Base-by-base conservation (phyloP, 345 rosid genomes). In the Hibiscus syriacus region DNA sequence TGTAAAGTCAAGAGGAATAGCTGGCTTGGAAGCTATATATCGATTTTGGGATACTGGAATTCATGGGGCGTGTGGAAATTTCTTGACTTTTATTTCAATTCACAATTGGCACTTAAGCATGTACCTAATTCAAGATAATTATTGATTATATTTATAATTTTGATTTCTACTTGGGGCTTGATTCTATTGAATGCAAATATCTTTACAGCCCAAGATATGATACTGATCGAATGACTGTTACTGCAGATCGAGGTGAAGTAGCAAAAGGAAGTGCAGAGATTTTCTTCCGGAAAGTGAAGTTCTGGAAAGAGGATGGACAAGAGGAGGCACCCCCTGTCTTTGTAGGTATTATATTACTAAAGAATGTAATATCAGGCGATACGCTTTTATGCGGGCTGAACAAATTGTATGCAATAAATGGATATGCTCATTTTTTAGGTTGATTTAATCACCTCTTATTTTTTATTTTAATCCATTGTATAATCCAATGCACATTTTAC, bases 291-390 rank as follows among this genome's bases (percentile, higher is more conserved):
- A 94, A 94, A 81, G 99, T 91, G 49, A 91, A 94, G 90, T 94
- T 94, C 66, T 94, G 99, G 99, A 94, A 88, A 69, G 98, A 88
- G 17, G 99, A 94, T 69, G 99, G 87, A 11, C 85, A 89, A 72
- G 93, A 89, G 61, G 98, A 91, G 79, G 96, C 98, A 10, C 97
- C 98, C 39, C 98, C 98, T 85, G 92, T 94, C 84, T 94, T 94
- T 92, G 98, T 92, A 87, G 91, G 98, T 90, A 87, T 82, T 83
- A 71, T 71, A 66, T 72, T 83, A 66, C 61, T 56, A 46, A 66
- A 58, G 50, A 73, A 64, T 66, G 63, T 36, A 73, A 64, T 70
- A 58, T 36, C 14, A 55, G 58, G 61, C 29, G n/a, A n/a, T n/a
- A n/a, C 46, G 36, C n/a, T n/a, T n/a, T n/a, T 60, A 10, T 48